Conservation (phyloP, 2,329 filamentous ascomycete genomes). For the Botryotinia narcissicola region DNA sequence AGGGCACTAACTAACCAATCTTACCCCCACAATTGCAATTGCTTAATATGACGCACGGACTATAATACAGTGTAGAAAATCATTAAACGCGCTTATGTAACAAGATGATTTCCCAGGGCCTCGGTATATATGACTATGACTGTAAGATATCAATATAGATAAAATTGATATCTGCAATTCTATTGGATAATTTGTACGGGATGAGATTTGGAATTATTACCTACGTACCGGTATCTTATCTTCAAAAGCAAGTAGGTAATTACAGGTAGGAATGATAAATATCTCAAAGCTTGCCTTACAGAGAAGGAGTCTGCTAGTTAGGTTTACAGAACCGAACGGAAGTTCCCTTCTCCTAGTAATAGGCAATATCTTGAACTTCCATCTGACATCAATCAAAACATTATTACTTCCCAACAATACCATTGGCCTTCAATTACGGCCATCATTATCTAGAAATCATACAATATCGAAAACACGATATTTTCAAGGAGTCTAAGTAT, state of each 20-base stretch:
- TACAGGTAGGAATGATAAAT: not conserved
- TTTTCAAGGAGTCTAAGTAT: not conserved
- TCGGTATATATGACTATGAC: not conserved
- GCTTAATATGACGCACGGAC: not conserved
- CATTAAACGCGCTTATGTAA: not conserved
- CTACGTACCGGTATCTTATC: not conserved
- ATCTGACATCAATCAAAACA: not conserved
- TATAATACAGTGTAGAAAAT: not conserved
- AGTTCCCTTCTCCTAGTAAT: not conserved
- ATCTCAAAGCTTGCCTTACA: not conserved
- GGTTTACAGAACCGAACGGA: conserved; percentile 6
- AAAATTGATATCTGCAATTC: not conserved
- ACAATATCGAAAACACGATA: not conserved
- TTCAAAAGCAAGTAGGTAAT: not conserved
- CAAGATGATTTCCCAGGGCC: not conserved
- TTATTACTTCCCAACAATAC: not conserved
- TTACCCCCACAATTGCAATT: conserved; percentile 4
- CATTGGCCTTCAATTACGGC: not conserved
- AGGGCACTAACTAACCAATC: not conserved
- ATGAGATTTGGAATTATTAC: not conserved
- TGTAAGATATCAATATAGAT: not conserved
- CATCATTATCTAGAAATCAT: not conserved
- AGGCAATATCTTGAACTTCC: not conserved
- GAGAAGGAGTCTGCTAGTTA: not conserved
- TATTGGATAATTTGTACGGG: not conserved